phyloP scores from a whole-genome alignment of 352 stramenopile species.

The Phytophthora pluvialis region DNA sequence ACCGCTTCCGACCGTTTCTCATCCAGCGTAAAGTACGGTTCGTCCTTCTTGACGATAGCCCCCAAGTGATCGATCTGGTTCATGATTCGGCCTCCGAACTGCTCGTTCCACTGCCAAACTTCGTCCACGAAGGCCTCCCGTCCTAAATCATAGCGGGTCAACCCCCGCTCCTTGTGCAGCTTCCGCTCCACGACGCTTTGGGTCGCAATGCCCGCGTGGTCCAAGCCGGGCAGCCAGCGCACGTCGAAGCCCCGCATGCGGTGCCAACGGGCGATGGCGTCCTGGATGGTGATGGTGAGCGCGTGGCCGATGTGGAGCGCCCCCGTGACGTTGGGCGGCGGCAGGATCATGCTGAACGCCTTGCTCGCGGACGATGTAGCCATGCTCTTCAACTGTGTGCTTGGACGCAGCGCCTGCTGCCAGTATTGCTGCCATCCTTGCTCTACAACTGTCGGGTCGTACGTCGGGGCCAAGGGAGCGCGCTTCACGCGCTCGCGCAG shows the following conservation, averaged over 20 bases:
- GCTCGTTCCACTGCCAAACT: conserved; percentile 98
- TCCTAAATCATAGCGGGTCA: conserved; percentile 95
- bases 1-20: conserved; percentile 87
- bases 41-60: conserved; percentile 95
- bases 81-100: conserved; percentile 97
- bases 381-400: conserved; percentile 25
- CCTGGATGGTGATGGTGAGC: conserved; percentile 97
- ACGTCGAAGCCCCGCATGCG: conserved; percentile 98
- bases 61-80: conserved; percentile 95
- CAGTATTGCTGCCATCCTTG: conserved; percentile 77
- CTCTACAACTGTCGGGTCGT: conserved; percentile 73
- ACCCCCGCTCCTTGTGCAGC: conserved; percentile 94
- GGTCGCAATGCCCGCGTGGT: conserved; percentile 99
- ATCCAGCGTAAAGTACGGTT: conserved; percentile 99
- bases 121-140: conserved; percentile 97
- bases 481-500: conserved; percentile 61
- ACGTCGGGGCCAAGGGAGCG: conserved; percentile 59
- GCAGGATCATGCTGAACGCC: conserved; percentile 90
- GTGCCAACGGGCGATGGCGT: conserved; percentile 97
- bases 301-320: conserved; percentile 98
- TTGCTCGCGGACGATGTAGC: conserved; percentile 9
- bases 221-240: conserved; percentile 96
- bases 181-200: conserved; percentile 99
- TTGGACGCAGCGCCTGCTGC: conserved; percentile 52
- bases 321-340: conserved; percentile 98